Conservation (phyloP, 805 yeast species). For the Jamesozyma hellenica region DNA sequence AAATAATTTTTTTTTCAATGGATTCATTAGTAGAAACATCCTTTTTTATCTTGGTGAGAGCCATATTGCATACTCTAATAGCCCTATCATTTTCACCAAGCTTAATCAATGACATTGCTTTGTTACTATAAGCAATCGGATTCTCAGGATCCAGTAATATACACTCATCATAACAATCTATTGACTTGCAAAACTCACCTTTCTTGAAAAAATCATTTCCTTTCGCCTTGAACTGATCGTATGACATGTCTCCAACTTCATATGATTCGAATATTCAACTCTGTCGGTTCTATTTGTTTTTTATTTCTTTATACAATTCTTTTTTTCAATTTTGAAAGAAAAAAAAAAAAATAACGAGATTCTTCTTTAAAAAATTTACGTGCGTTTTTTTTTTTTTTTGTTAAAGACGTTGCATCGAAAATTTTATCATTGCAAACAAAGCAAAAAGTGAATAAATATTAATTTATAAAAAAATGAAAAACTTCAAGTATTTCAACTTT, state of each 20-base stretch:
- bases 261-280: no score
- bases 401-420: no score
- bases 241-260: conserved; percentile 2
- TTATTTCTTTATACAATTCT: neutral
- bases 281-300: no score
- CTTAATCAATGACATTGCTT: conserved; percentile 56
- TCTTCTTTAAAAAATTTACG: no score
- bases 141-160: conserved; percentile 38
- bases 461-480: no score
- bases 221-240: conserved; percentile 21
- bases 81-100: conserved; percentile 41
- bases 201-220: conserved; percentile 48
- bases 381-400: no score
- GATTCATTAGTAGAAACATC: conserved; percentile 21
- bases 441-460: no score
- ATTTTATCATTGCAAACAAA: no score
- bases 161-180: conserved; percentile 46
- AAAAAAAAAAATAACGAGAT: neutral
- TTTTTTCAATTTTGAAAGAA: neutral
- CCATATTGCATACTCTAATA: conserved; percentile 39
- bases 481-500: no score
- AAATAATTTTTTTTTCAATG: conserved; percentile 39
- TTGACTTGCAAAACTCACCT: conserved; percentile 41
- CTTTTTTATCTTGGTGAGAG: conserved; percentile 26
- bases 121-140: conserved; percentile 53